Evolutionary conservation across 768 basidiomycete genomes (phyloP).

Genomic region (Mycena haematopus): DNA sequence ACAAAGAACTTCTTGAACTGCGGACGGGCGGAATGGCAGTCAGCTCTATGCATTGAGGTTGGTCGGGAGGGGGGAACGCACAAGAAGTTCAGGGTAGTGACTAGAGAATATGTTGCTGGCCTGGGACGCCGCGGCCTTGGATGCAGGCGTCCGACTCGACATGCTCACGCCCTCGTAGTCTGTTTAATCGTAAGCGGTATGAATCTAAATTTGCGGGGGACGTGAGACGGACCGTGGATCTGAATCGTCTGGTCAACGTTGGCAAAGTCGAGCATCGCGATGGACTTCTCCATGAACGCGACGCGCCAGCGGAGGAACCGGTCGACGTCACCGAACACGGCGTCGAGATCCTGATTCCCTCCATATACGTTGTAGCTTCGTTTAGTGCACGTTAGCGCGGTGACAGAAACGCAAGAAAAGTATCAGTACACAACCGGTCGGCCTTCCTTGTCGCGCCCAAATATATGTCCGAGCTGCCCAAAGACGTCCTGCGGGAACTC

Average conservation of each 20-base stretch:
- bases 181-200: conserved; percentile 34
- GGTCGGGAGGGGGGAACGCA: conserved; percentile 43
- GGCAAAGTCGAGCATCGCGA: conserved; percentile 70
- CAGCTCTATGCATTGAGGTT: neutral
- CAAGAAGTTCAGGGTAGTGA: conserved; percentile 83
- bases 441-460: conserved; percentile 74
- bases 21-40: neutral
- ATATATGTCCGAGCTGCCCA: conserved; percentile 66
- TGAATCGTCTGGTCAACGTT: conserved; percentile 77
- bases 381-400: neutral
- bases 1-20: conserved; percentile 82
- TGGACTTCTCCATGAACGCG: conserved; percentile 73
- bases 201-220: neutral
- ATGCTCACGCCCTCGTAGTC: conserved; percentile 80
- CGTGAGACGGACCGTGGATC: conserved; percentile 60
- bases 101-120: conserved; percentile 76
- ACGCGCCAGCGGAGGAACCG: conserved; percentile 86
- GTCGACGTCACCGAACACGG: conserved; percentile 78
- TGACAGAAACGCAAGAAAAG: neutral
- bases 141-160: conserved; percentile 70
- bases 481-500: conserved; percentile 69
- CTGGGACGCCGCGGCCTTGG: conserved; percentile 79
- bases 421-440: conserved; percentile 70
- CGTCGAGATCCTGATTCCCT: conserved; percentile 65
- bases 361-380: conserved; percentile 87